Percentiles rank a stretch among this genome's conserved stretches.
Conservation (phyloP, 2,329 filamentous ascomycete species). For the Hypoxylon sp. region DNA sequence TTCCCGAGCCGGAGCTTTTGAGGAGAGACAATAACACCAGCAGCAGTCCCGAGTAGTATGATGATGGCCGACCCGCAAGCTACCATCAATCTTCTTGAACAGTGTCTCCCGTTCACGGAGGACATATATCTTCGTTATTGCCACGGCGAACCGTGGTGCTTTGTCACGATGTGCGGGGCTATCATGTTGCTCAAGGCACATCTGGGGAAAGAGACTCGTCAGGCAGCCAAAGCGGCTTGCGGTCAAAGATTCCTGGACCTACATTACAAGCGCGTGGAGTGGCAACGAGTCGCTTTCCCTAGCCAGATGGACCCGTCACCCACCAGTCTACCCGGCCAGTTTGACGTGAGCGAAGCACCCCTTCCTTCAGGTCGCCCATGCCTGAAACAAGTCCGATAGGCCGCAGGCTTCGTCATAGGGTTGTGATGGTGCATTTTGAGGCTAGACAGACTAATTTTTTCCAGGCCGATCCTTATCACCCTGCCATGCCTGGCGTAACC, state of each 20-base stretch:
- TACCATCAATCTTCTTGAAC: conserved; percentile 34
- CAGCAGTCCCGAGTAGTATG: conserved; percentile 18
- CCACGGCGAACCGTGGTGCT: conserved; percentile 39
- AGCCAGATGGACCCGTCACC: conserved; percentile 2
- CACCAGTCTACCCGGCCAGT: neutral
- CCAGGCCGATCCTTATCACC: neutral
- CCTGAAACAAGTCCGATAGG: no score
- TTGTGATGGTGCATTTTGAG: neutral
- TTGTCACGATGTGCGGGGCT: conserved; percentile 34
- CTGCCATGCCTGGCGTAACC: neutral
- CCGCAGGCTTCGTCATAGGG: neutral
- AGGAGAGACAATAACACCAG: neutral
- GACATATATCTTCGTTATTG: conserved; percentile 36
- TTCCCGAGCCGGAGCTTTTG: neutral
- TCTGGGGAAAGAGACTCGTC: conserved; percentile 24
- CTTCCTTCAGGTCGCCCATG: neutral
- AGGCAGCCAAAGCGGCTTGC: conserved; percentile 32
- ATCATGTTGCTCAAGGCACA: conserved; percentile 38
- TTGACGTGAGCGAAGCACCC: conserved; percentile 2
- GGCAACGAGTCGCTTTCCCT: conserved; percentile 9
- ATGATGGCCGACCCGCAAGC: conserved; percentile 17
- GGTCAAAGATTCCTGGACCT: conserved; percentile 34
- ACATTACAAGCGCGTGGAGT: conserved; percentile 21
- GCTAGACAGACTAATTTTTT: neutral
- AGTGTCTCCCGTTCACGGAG: conserved; percentile 36